Percentiles rank a stretch among this genome's conserved stretches.
These are phyloP conservation scores for Parachaetomium inaequale DNA, from an alignment of 495 filamentous ascomycete species.

Conservation along the genomic window DNA sequence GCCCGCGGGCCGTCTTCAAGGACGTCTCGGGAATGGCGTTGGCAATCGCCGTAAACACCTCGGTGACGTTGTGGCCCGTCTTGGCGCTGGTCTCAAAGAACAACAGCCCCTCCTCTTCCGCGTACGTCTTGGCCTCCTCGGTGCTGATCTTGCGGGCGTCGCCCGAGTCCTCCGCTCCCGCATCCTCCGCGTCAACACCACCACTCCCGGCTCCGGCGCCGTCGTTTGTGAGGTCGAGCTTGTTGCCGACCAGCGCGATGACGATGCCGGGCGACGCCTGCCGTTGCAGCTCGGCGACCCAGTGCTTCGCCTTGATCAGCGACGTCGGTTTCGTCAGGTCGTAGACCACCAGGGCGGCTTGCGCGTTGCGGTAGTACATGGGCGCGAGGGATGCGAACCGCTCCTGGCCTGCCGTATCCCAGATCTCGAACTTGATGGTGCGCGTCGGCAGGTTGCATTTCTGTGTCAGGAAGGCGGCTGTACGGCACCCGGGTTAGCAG, in stretches of 20 bases:
- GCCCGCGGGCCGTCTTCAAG: slow-evolving; percentile 76
- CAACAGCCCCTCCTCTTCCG: slow-evolving; percentile 85
- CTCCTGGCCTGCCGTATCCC: slow-evolving; percentile 98
- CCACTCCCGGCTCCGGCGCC: slow-evolving; percentile 39
- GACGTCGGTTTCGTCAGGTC: slow-evolving; percentile 96
- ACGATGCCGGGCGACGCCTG: slow-evolving; percentile 98
- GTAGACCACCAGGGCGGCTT: slow-evolving; percentile 98
- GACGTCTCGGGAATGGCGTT: slow-evolving; percentile 95
- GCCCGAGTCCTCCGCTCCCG: slow-evolving; percentile 59
- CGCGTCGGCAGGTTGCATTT: slow-evolving; percentile 95
- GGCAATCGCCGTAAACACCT: slow-evolving; percentile 97
- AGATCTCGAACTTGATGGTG: slow-evolving; percentile 99
- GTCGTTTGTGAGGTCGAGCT: slow-evolving; percentile 78
- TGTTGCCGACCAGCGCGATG: slow-evolving; percentile 96
- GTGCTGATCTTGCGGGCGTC: slow-evolving; percentile 85
- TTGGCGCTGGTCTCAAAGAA: slow-evolving; percentile 99
- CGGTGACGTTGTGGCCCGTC: slow-evolving; percentile 86
- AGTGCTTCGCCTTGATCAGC: slow-evolving; percentile 94
- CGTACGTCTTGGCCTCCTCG: slow-evolving; percentile 85
- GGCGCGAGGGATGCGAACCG: slow-evolving; percentile 94
- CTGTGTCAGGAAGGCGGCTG: slow-evolving; percentile 96
- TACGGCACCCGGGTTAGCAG: slow-evolving; percentile 13
- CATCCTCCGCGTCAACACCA: slow-evolving; percentile 42
- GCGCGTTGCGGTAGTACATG: slow-evolving; percentile 99
- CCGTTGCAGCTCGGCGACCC: slow-evolving; percentile 96